Conservation (phyloP, 345 rosid genomes). For the Syzygium aromaticum region DNA sequence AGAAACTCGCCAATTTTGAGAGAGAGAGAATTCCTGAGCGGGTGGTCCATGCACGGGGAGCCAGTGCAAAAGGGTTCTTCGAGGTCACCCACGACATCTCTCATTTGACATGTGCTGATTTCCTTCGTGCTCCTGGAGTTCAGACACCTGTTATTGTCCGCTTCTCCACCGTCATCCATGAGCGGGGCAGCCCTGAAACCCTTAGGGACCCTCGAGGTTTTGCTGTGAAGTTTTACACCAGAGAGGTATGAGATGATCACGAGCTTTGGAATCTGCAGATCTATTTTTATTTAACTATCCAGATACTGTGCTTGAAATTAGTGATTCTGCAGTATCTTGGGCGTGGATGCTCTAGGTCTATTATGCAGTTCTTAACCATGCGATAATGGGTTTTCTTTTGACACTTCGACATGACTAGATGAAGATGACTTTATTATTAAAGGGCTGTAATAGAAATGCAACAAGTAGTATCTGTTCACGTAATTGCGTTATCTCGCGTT, state of each 20-base stretch:
- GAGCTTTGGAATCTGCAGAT: background rate
- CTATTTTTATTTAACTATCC: background rate
- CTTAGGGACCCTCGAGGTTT: slow-evolving; percentile 94
- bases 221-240: slow-evolving; percentile 95
- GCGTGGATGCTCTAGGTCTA: too few species aligned
- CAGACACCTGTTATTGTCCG: slow-evolving; percentile 97
- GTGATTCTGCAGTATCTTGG: too few species aligned
- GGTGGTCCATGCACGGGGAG: slow-evolving; percentile 98
- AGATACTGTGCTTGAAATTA: background rate
- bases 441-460: background rate
- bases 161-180: slow-evolving; percentile 96
- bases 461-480: background rate
- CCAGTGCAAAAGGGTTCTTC: slow-evolving; percentile 98
- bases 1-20: slow-evolving; percentile 87
- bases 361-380: background rate
- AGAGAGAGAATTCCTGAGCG: slow-evolving; percentile 97
- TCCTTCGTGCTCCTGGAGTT: slow-evolving; percentile 85
- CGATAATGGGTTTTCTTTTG: background rate
- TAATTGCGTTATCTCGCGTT: background rate
- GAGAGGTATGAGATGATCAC: slow-evolving; percentile 50
- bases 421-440: background rate
- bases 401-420: background rate
- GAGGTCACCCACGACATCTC: slow-evolving; percentile 93
- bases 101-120: slow-evolving; percentile 77
- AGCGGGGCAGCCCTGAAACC: slow-evolving; percentile 99